Evolutionary conservation across 805 yeast genomes (phyloP).

Genomic region (Saccharomycopsis sp.): DNA sequence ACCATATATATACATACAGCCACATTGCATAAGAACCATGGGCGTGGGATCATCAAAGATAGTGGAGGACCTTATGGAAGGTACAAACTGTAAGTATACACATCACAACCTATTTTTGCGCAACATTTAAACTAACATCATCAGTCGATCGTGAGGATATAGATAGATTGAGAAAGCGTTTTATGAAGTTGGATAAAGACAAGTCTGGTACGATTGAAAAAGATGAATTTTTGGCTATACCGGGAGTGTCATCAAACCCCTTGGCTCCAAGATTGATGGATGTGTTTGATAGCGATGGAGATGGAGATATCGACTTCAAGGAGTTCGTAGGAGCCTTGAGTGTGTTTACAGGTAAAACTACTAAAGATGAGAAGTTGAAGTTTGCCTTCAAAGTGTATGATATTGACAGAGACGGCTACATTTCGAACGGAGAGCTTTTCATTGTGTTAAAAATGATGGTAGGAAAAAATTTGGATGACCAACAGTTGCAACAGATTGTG

Average conservation of each 20-base stretch:
- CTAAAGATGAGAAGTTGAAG: slow-evolving; percentile 69
- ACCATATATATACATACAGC: too few species aligned
- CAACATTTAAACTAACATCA: slow-evolving; percentile 11
- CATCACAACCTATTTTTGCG: not conserved
- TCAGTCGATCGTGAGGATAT: slow-evolving; percentile 85
- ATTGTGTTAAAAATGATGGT: slow-evolving; percentile 95
- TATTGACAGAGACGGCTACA: slow-evolving; percentile 89
- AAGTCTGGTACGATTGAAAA: slow-evolving; percentile 88
- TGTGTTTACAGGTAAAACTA: slow-evolving; percentile 80
- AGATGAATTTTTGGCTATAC: slow-evolving; percentile 84
- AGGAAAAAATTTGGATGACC: slow-evolving; percentile 79
- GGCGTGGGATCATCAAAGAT: slow-evolving; percentile 56
- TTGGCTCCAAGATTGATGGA: slow-evolving; percentile 86
- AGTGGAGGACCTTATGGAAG: slow-evolving; percentile 68
- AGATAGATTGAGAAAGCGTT: slow-evolving; percentile 83
- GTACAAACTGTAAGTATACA: slow-evolving; percentile 58
- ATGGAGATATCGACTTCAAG: slow-evolving; percentile 91
- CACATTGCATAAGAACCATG: slow-evolving; percentile 31
- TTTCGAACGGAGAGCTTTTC: slow-evolving; percentile 91
- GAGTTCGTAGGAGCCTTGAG: slow-evolving; percentile 86
- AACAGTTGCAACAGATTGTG: slow-evolving; percentile 91
- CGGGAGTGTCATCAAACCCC: slow-evolving; percentile 88
- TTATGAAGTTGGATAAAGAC: slow-evolving; percentile 92
- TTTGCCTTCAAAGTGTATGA: slow-evolving; percentile 94
- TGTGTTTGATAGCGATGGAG: slow-evolving; percentile 87